Conservation (phyloP, 2,329 filamentous ascomycete genomes). For the Colletotrichum tropicicola region DNA sequence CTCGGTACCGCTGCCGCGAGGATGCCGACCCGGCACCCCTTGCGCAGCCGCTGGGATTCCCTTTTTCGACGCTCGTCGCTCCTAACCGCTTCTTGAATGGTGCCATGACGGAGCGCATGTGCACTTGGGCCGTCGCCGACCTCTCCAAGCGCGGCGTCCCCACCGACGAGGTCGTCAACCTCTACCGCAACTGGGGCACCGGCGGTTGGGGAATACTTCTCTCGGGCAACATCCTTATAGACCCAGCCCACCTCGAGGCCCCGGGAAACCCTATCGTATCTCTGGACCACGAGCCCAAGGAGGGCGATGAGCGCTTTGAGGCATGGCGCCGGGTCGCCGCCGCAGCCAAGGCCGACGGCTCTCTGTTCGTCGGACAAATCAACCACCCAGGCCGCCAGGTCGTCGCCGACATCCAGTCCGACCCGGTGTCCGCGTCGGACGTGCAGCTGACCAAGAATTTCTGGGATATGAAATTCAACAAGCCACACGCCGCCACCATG, state of each 20-base stretch:
- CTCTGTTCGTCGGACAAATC: slow-evolving; percentile 68
- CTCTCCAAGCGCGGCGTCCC: slow-evolving; percentile 55
- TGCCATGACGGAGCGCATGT: slow-evolving; percentile 71
- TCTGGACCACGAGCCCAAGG: slow-evolving; percentile 53
- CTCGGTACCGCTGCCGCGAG: neutral
- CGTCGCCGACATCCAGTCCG: slow-evolving; percentile 37
- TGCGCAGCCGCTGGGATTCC: slow-evolving; percentile 54
- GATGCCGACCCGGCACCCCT: slow-evolving; percentile 35
- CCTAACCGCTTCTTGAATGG: slow-evolving; percentile 73
- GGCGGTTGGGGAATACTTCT: slow-evolving; percentile 60
- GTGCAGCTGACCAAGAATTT: slow-evolving; percentile 39
- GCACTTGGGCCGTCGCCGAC: slow-evolving; percentile 65
- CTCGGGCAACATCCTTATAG: slow-evolving; percentile 72
- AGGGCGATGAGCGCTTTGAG: slow-evolving; percentile 69
- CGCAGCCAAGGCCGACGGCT: slow-evolving; percentile 58
- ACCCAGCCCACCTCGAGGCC: slow-evolving; percentile 65
- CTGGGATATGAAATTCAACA: slow-evolving; percentile 45
- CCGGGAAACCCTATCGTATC: slow-evolving; percentile 68
- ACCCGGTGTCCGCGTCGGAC: slow-evolving; percentile 51
- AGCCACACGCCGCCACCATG: slow-evolving; percentile 60
- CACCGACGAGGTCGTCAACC: slow-evolving; percentile 51
- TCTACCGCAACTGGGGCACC: slow-evolving; percentile 59
- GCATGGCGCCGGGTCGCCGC: slow-evolving; percentile 64
- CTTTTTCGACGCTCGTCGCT: slow-evolving; percentile 61
- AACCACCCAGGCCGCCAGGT: slow-evolving; percentile 69